A percentile compares a stretch with the other conserved stretches of the same genome.
These are phyloP conservation scores for Septoria linicola DNA, from an alignment of 2,329 filamentous ascomycete species.

Conservation along the genomic window DNA sequence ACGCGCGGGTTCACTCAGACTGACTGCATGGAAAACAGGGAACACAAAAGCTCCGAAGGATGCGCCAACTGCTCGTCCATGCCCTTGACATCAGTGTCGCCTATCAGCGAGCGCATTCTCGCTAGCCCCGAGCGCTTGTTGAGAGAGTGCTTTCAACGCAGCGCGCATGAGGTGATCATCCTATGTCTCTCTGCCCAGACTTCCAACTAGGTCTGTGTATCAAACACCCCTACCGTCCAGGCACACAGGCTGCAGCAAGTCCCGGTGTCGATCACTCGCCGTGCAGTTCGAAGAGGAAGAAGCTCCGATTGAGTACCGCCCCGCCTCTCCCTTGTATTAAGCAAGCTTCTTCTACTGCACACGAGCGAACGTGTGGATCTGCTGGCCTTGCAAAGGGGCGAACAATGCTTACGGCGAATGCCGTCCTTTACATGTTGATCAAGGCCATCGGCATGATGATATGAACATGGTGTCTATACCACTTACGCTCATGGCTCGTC, in stretches of 20 bases:
- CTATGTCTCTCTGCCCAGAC: slow-evolving; percentile 19
- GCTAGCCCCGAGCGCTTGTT: background rate
- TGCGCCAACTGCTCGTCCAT: slow-evolving; percentile 8
- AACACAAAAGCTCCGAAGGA: slow-evolving; percentile 16
- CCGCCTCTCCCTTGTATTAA: slow-evolving; percentile 27
- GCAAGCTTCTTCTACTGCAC: slow-evolving; percentile 29
- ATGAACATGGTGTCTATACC: slow-evolving; percentile 18
- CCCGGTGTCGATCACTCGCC: slow-evolving; percentile 27
- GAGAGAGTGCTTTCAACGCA: background rate
- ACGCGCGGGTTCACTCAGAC: slow-evolving; percentile 7
- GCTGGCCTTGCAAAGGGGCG: slow-evolving; percentile 25
- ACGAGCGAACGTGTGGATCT: slow-evolving; percentile 30
- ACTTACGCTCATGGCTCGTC: background rate
- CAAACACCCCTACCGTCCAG: slow-evolving; percentile 19
- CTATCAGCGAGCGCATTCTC: background rate
- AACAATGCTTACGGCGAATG: slow-evolving; percentile 24
- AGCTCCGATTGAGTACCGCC: slow-evolving; percentile 37
- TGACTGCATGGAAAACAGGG: slow-evolving; percentile 7
- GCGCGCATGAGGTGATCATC: slow-evolving; percentile 16
- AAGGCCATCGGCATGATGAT: slow-evolving; percentile 12
- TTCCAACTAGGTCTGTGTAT: slow-evolving; percentile 12
- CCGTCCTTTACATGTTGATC: slow-evolving; percentile 20
- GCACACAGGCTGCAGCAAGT: slow-evolving; percentile 24
- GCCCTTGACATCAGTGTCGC: background rate
- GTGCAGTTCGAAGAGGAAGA: slow-evolving; percentile 31